Percentiles rank a stretch among this genome's conserved stretches.
These are phyloP conservation scores for Penicillium capsulatum DNA, from an alignment of 2,329 filamentous ascomycete genomes.

Conservation along the genomic window DNA sequence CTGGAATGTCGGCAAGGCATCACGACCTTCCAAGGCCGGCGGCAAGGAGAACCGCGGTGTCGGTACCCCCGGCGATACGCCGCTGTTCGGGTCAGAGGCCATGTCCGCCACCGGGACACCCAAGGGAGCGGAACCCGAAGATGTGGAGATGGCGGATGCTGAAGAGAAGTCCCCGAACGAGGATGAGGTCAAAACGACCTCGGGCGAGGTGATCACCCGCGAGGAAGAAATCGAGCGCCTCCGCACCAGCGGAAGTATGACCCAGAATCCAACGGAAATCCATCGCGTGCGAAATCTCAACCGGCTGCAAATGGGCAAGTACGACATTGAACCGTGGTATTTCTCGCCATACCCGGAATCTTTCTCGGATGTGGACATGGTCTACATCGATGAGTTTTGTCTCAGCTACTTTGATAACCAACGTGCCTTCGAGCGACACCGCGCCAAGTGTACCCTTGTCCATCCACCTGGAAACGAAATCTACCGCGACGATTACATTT, in stretches of 20 bases:
- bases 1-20: constrained; percentile 43
- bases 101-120: constrained; percentile 40
- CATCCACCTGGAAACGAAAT: constrained; percentile 98
- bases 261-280: constrained; percentile 95
- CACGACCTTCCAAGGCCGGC: constrained; percentile 53
- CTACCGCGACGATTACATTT: constrained; percentile 84
- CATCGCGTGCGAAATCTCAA: constrained; percentile 92
- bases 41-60: constrained; percentile 59
- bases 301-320: constrained; percentile 87
- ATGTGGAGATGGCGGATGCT: constrained; percentile 45
- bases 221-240: constrained; percentile 96
- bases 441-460: constrained; percentile 81
- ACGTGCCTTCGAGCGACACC: constrained; percentile 78
- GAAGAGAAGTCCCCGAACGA: constrained; percentile 32
- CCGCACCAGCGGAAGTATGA: constrained; percentile 93
- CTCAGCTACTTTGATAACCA: constrained; percentile 82
- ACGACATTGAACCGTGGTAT: constrained; percentile 95
- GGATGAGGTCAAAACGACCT: constrained; percentile 34
- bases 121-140: constrained; percentile 33
- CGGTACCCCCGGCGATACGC: constrained; percentile 32
- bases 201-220: constrained; percentile 49
- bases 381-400: constrained; percentile 98
- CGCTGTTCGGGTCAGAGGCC: constrained; percentile 33
- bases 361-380: constrained; percentile 81
- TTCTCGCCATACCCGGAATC: constrained; percentile 93